These are phyloP conservation scores for Pichia sp. DNA, from an alignment of 1,139 yeast genomes.

Conservation along the genomic window DNA sequence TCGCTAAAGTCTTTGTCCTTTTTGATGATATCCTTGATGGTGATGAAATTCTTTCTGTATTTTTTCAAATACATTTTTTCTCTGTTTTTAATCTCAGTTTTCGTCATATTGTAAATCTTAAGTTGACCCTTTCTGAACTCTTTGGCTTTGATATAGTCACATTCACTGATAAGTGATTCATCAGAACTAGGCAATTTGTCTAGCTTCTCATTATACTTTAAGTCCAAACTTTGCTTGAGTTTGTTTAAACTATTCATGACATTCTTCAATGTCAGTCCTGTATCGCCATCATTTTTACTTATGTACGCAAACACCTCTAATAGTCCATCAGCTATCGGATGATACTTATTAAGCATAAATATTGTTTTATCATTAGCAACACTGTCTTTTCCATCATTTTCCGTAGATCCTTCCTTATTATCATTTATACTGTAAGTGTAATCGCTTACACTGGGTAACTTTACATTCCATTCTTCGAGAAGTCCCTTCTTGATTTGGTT, in stretches of 20 bases:
- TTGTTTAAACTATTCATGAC: conserved; percentile 52
- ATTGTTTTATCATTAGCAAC: conserved; percentile 31
- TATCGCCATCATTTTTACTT: conserved; percentile 38
- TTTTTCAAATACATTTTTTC: conserved; percentile 47
- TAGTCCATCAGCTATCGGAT: conserved; percentile 40
- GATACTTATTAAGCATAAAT: conserved; percentile 40
- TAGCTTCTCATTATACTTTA: conserved; percentile 36
- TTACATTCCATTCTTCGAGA: conserved; percentile 29
- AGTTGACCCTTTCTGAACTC: conserved; percentile 40
- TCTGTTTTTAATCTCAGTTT: conserved; percentile 39
- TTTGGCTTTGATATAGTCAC: conserved; percentile 27
- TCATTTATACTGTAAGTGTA: conserved; percentile 34
- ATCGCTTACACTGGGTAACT: conserved; percentile 40
- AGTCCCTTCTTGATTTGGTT: conserved; percentile 1
- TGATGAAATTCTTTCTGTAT: conserved; percentile 32
- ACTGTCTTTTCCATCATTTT: not conserved
- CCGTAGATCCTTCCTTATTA: too few relatives aligned
- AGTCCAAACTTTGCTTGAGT: conserved; percentile 43
- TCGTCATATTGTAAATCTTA: conserved; percentile 36
- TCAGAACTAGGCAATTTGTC: conserved; percentile 14
- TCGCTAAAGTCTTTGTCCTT: conserved; percentile 33
- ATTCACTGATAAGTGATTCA: conserved; percentile 1
- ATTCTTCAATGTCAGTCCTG: conserved; percentile 38
- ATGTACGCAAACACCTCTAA: conserved; percentile 44
- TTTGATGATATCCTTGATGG: conserved; percentile 39